Evolutionary conservation across 2,329 filamentous ascomycete genomes (phyloP).

Genomic region (Beauveria varroae): DNA sequence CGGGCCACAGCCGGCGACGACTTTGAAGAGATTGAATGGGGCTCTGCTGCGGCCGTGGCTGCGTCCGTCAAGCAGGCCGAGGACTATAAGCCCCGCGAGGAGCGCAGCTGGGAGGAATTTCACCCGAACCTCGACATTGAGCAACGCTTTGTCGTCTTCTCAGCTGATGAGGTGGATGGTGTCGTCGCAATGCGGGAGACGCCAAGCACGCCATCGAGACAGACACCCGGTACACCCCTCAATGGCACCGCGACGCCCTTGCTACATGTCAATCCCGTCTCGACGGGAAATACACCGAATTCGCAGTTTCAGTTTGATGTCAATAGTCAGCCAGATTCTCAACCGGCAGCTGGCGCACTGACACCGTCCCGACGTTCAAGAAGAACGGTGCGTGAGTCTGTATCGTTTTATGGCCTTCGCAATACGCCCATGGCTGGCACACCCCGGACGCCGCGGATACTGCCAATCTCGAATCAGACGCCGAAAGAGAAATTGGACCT

Average conservation of each 20-base stretch:
- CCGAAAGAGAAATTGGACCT: constrained; percentile 73
- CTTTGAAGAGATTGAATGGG: constrained; percentile 62
- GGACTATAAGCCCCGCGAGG: constrained; percentile 94
- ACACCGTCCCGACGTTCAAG: constrained; percentile 30
- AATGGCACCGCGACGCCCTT: constrained; percentile 40
- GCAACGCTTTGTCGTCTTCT: constrained; percentile 67
- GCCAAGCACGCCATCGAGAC: constrained; percentile 27
- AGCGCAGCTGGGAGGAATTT: constrained; percentile 96
- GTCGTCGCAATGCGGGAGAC: constrained; percentile 43
- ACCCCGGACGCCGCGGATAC: constrained; percentile 54
- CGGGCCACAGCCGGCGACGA: constrained; percentile 45
- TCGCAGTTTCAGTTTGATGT: constrained; percentile 20
- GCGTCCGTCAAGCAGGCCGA: constrained; percentile 85
- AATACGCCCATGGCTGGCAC: constrained; percentile 34
- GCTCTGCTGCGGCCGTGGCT: constrained; percentile 77
- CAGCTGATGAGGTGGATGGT: constrained; percentile 82
- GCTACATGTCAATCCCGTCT: constrained; percentile 36
- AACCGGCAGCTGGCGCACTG: constrained; percentile 14
- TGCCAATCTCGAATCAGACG: constrained; percentile 73
- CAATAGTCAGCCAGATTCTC: constrained; percentile 19
- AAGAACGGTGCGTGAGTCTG: constrained; percentile 42
- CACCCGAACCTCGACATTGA: constrained; percentile 93
- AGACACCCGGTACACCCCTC: constrained; percentile 30
- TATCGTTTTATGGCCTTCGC: constrained; percentile 46
- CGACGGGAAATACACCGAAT: constrained; percentile 36